Percentiles rank a stretch among this genome's conserved stretches.
Conservation (phyloP, 768 basidiomycete genomes). For the Auricularia sp. region DNA sequence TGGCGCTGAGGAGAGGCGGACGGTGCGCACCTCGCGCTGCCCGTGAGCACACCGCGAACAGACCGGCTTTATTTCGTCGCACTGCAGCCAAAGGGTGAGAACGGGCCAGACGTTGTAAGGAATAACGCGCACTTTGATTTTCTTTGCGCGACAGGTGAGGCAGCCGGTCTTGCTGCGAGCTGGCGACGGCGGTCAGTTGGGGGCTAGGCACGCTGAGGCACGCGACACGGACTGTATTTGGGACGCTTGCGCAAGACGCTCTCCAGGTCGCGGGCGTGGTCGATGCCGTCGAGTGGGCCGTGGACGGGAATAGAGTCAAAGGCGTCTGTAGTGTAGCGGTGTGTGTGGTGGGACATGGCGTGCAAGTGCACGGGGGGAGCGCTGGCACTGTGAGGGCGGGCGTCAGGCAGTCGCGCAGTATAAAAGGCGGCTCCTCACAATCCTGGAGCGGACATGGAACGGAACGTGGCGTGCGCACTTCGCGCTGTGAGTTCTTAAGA, state of each 20-base stretch:
- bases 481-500: neutral
- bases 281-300: neutral
- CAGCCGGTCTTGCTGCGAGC: slow-evolving; percentile 89
- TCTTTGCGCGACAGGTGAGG: slow-evolving; percentile 85
- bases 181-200: neutral
- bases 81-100: slow-evolving; percentile 34
- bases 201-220: neutral
- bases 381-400: neutral
- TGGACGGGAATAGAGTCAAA: neutral
- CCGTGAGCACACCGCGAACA: slow-evolving; percentile 83
- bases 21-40: slow-evolving; percentile 59
- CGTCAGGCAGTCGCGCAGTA: neutral
- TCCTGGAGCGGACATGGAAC: neutral
- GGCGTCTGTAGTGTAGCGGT: neutral
- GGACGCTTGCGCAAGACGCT: neutral
- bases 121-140: slow-evolving; percentile 66
- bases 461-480: neutral
- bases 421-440: neutral
- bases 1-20: slow-evolving; percentile 1
- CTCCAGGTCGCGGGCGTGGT: neutral
- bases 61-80: slow-evolving; percentile 82
- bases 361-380: neutral
- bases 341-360: neutral
- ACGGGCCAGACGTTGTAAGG: slow-evolving; percentile 2
- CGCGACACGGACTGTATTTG: neutral